These are phyloP conservation scores for Backusella westeae DNA, from an alignment of 192 early-diverging fungal genomes.

Conservation along the genomic window DNA sequence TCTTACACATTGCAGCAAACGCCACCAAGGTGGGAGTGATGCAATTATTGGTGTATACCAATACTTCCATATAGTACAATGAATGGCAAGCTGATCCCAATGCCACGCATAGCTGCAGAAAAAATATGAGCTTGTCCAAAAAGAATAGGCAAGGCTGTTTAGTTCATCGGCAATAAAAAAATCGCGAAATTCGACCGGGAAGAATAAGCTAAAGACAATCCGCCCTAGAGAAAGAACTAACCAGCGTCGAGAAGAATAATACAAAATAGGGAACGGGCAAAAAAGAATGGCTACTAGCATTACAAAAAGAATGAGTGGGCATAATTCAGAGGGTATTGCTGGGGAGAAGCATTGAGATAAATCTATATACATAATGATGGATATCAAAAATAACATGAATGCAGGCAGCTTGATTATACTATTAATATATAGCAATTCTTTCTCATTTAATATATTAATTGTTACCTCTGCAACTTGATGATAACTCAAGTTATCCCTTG, in stretches of 20 bases:
- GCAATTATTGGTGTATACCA: constrained; percentile 59
- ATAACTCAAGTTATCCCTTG: constrained; percentile 65
- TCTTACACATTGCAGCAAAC: constrained; percentile 73
- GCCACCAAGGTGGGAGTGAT: constrained; percentile 64
- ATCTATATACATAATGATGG: constrained; percentile 43
- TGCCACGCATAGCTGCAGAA: constrained; percentile 57
- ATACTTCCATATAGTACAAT: constrained; percentile 40
- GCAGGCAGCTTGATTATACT: constrained; percentile 33
- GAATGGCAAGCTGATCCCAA: constrained; percentile 52
- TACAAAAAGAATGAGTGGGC: constrained; percentile 41
- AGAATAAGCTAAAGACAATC: constrained; percentile 52
- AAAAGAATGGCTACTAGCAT: constrained; percentile 33
- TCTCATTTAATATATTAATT: constrained; percentile 27
- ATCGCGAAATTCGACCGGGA: constrained; percentile 75
- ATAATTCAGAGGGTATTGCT: constrained; percentile 42
- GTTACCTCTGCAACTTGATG: constrained; percentile 68
- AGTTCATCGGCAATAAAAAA: constrained; percentile 82
- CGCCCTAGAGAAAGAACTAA: constrained; percentile 47
- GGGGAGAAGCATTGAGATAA: constrained; percentile 31
- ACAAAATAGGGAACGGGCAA: constrained; percentile 44
- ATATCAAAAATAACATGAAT: constrained; percentile 40
- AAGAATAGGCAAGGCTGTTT: constrained; percentile 69
- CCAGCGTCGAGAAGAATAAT: constrained; percentile 44
- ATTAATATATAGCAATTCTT: constrained; percentile 30
- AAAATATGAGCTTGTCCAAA: constrained; percentile 56